Percentiles rank a stretch among this genome's conserved stretches.
Evolutionary conservation across 352 stramenopile species (phyloP).

Genomic region (Phytophthora quininea): DNA sequence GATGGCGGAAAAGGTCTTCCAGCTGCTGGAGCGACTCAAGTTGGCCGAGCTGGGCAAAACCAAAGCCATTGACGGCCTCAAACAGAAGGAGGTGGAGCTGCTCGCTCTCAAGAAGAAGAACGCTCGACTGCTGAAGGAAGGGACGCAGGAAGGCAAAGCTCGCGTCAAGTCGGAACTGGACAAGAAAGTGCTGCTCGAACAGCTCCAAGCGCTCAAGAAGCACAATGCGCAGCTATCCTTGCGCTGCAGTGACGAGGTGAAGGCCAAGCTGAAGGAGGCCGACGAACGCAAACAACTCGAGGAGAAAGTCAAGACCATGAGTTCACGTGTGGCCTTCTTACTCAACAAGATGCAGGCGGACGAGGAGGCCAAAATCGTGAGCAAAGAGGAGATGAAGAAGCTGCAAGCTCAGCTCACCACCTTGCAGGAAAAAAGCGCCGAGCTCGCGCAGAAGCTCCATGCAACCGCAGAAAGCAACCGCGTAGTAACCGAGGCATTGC

Average conservation of each 20-base stretch:
- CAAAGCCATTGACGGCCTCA: conserved; percentile 94
- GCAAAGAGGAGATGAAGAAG: conserved; percentile 95
- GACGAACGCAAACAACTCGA: conserved; percentile 93
- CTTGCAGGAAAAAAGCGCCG: conserved; percentile 88
- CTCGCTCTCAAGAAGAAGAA: conserved; percentile 96
- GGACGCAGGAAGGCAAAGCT: conserved; percentile 91
- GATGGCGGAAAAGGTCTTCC: conserved; percentile 97
- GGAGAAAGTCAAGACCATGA: conserved; percentile 95
- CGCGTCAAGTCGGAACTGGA: conserved; percentile 94
- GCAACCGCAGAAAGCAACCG: conserved; percentile 92
- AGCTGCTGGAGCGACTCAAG: conserved; percentile 96
- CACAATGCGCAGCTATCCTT: conserved; percentile 93
- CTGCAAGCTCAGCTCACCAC: conserved; percentile 91
- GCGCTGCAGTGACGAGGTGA: conserved; percentile 93
- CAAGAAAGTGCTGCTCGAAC: conserved; percentile 94
- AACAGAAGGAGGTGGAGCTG: conserved; percentile 95
- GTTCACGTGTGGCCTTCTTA: conserved; percentile 92
- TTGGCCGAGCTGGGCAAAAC: conserved; percentile 96
- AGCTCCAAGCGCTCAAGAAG: conserved; percentile 95
- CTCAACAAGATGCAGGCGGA: conserved; percentile 97
- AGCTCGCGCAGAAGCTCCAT: conserved; percentile 90
- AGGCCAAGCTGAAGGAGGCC: conserved; percentile 91
- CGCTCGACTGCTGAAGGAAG: conserved; percentile 93
- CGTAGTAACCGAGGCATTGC: conserved; percentile 91
- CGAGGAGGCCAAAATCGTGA: conserved; percentile 93